Base-by-base conservation (phyloP, 106 monocot species). In the Narthecium ossifragum region DNA sequence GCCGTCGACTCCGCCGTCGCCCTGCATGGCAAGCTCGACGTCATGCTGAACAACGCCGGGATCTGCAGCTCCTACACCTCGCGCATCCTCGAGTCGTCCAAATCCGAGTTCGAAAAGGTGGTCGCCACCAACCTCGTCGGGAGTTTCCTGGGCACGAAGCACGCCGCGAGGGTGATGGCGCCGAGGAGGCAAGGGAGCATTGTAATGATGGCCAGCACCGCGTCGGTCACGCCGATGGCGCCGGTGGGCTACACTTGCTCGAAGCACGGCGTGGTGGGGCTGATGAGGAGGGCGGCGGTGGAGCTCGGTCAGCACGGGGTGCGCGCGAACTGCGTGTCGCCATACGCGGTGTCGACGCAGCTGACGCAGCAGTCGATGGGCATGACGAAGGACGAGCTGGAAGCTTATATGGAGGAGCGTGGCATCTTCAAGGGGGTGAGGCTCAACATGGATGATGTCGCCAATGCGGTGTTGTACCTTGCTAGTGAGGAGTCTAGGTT, bases 1-100 rank as follows among this genome's bases (percentile, higher is more conserved):
- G 54, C 59, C 15, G 70, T 77, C n/a, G 70, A 70, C 49, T 26
- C 50, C 4, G 78, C 68, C 1, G 64, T 78, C 34, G 9, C 34
- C 31, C 63, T 45, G 58, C 64, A 51, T 20, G 78, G 73, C 11
- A 39, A 36, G 51, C 73, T 73, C 43, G 78, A 78, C 51, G 52
- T 78, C 71, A 67, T 78, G 71, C 72, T 72, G 67, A 78, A 78
- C 49, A 78, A 69, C 30, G 75, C 75, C 0, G 75, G 75, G 51
- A 50, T 33, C 45, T 12, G 8, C 31, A 12, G 18, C 14, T 12
- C 27, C 12, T 0, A 0, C 4, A 28, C 3, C 2, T 2, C n/a
- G n/a, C n/a, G 11, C 9, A 22, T 73, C 32, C 3, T 5, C n/a
- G 14, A 58, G 0, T 0, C 8, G 15, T 20, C 30, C 28, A 20